phyloP scores from a whole-genome alignment of 176 grass and related monocot species.

The Eragrostis curvula region DNA sequence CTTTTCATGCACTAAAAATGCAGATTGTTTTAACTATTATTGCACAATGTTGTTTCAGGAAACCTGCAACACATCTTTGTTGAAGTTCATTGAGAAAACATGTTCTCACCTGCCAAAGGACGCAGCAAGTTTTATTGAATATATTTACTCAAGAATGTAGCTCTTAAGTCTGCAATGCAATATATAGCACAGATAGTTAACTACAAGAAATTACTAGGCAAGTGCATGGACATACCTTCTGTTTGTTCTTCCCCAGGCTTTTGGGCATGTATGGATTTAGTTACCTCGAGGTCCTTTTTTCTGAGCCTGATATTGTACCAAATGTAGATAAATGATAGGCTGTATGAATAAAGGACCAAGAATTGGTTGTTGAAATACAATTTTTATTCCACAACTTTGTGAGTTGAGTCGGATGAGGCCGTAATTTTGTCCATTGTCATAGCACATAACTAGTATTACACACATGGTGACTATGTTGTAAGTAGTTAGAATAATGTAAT shows the following conservation, averaged over 20 bases:
- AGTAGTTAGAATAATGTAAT: neutral
- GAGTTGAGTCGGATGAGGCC: neutral
- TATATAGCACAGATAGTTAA: neutral
- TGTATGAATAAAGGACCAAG: neutral
- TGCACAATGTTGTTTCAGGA: neutral
- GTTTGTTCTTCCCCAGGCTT: neutral
- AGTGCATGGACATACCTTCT: constrained; percentile 15
- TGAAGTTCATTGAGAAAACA: too few relatives aligned
- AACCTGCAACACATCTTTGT: neutral
- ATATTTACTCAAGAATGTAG: too few relatives aligned
- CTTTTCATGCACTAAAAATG: neutral
- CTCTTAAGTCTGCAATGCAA: neutral
- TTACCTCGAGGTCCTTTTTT: neutral
- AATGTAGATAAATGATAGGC: neutral
- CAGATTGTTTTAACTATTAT: neutral
- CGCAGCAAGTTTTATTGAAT: too few relatives aligned
- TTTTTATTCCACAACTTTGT: neutral
- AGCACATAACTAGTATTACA: neutral
- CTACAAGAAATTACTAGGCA: neutral
- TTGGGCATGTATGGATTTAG: neutral
- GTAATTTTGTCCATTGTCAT: neutral
- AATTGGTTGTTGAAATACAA: neutral
- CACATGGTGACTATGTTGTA: neutral
- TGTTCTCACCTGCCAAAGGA: too few relatives aligned
- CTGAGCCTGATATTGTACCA: neutral